Base-by-base conservation (phyloP, 2,329 filamentous ascomycete species). In the Bipolaris sorokiniana region DNA sequence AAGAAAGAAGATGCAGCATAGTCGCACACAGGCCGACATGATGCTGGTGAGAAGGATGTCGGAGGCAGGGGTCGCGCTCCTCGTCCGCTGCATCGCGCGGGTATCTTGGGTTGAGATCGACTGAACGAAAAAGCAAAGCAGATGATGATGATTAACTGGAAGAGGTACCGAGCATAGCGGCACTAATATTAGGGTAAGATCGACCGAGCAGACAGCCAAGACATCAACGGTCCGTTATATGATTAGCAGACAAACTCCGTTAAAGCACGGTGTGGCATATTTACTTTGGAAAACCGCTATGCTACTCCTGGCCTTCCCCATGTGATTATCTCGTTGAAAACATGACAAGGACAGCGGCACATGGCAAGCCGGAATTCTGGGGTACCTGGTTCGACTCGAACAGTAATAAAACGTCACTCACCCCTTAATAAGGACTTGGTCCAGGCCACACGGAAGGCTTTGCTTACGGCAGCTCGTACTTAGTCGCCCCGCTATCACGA, bases 191-290 rank as follows among this genome's bases (percentile, higher is more conserved):
- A 46, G 37, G 23, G 36, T 22, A 28, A 40, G 9, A 49, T 46
- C 40, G 36, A 44, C 31, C n/a, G 59, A 57, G 67, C 67, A 71
- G 66, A 63, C 62, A 63, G 62, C 54, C 56, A 52, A 62, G 54
- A 65, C 64, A 65, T 41, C 57, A 60, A 58, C 38, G 16, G 51
- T 28, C 51, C 11, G n/a, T 44, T 37, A 41, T 11, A 31, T 63
- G 52, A 47, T 53, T 40, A 50, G 60, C 54, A 58, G 57, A 59
- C 56, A 58, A 57, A 56, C 58, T 57, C 55, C 53, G 42, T 51
- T 57, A 48, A 63, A 55, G 62, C 58, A 36, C 16, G 38, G 9
- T 16, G 10, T 37, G 33, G 5, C 20, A 46, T 34, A 33, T 38
- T 37, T 13, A 26, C 9, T 33, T 33, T 31, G 10, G 28, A 42